Evolutionary conservation across 352 stramenopile species (phyloP).

Genomic region (Pythium aquatile): DNA sequence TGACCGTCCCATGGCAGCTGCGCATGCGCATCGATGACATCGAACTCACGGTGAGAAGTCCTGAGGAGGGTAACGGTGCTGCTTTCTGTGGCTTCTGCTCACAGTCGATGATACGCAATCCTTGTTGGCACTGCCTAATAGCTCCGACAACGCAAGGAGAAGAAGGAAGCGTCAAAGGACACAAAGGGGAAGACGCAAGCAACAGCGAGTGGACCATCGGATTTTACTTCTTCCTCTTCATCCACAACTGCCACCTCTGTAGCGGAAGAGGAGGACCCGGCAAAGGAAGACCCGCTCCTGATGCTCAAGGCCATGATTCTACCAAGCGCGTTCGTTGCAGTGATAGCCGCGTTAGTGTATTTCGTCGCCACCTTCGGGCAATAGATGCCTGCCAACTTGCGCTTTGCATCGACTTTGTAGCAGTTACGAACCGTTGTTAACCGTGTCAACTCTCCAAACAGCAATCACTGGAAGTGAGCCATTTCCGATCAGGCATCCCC

Average conservation of each 20-base stretch:
- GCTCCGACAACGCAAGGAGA: slow-evolving; percentile 26
- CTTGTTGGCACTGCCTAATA: neutral
- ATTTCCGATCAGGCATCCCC: neutral
- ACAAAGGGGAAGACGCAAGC: neutral
- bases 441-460: slow-evolving; percentile 1
- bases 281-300: slow-evolving; percentile 24
- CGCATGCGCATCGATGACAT: slow-evolving; percentile 75
- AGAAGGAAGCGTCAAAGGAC: neutral
- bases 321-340: slow-evolving; percentile 46
- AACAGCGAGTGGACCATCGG: neutral
- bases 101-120: neutral
- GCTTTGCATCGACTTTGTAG: neutral
- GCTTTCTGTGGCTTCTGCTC: neutral
- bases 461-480: slow-evolving; percentile 24
- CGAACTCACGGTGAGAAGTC: slow-evolving; percentile 60
- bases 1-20: slow-evolving; percentile 39
- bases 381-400: neutral
- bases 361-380: slow-evolving; percentile 2
- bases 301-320: slow-evolving; percentile 43
- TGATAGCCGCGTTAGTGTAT: slow-evolving; percentile 29
- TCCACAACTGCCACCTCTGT: neutral
- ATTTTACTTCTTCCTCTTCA: neutral
- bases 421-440: slow-evolving; percentile 16
- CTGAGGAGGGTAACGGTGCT: neutral
- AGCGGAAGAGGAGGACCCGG: slow-evolving; percentile 1